phyloP scores from a whole-genome alignment of 176 grass and related monocot genomes.

The Hordeum vulgare region DNA sequence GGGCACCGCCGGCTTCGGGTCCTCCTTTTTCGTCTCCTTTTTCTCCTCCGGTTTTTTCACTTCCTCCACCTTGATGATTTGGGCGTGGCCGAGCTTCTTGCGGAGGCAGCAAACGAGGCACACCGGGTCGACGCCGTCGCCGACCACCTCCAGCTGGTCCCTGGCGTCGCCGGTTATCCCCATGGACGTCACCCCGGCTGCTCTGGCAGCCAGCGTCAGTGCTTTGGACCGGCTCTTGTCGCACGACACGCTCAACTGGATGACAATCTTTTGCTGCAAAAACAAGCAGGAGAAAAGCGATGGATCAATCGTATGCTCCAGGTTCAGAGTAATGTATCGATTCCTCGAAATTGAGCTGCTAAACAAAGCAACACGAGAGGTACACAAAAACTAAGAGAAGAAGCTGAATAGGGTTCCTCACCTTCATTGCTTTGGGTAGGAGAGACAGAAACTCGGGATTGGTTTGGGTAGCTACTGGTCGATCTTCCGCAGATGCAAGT shows the following conservation, averaged over 20 bases:
- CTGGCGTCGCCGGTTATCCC: conserved; percentile 36
- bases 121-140: conserved; percentile 47
- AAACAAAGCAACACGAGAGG: background rate
- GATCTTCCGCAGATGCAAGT: background rate
- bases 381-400: background rate
- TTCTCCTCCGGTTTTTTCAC: conserved; percentile 8
- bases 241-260: conserved; percentile 39
- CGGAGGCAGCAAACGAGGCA: conserved; percentile 35
- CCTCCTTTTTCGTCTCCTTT: background rate
- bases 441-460: background rate
- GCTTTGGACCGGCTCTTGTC: conserved; percentile 30
- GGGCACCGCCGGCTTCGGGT: background rate
- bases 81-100: conserved; percentile 44
- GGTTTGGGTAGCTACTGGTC: background rate
- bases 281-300: background rate
- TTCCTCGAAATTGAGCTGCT: background rate
- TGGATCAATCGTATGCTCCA: background rate
- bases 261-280: conserved; percentile 57
- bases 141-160: conserved; percentile 51
- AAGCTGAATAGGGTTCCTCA: background rate
- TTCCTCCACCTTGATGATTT: conserved; percentile 55
- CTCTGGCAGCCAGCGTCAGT: conserved; percentile 24
- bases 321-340: background rate
- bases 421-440: conserved; percentile 16
- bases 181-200: conserved; percentile 30